phyloP scores from a whole-genome alignment of 352 stramenopile genomes.

The Bremia lactucae region DNA sequence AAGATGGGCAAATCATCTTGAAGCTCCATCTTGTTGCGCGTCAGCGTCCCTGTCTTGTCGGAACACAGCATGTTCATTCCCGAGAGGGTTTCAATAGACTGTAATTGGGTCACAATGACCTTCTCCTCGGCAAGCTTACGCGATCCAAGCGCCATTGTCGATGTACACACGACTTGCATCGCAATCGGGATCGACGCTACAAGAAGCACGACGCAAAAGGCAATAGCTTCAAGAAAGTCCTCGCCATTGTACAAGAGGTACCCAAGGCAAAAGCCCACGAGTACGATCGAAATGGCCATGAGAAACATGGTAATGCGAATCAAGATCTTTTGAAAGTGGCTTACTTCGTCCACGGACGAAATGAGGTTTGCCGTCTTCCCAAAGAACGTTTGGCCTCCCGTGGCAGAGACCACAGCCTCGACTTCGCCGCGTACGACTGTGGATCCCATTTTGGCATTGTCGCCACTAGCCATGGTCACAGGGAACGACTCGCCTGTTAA shows the following conservation, averaged over 20 bases:
- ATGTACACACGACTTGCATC: conserved; percentile 89
- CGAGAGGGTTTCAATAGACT: conserved; percentile 88
- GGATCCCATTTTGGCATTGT: conserved; percentile 84
- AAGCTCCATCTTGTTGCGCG: conserved; percentile 90
- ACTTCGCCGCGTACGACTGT: conserved; percentile 85
- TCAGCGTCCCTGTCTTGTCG: conserved; percentile 95
- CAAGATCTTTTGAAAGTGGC: conserved; percentile 88
- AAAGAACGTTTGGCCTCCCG: conserved; percentile 88
- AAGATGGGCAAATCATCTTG: conserved; percentile 88
- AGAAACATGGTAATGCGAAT: conserved; percentile 89
- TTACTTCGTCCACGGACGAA: conserved; percentile 53
- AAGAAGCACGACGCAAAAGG: conserved; percentile 86
- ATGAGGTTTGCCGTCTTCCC: conserved; percentile 81
- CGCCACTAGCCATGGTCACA: conserved; percentile 67
- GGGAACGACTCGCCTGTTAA: conserved; percentile 93
- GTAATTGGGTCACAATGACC: conserved; percentile 87
- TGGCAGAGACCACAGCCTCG: conserved; percentile 86
- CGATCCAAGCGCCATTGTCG: conserved; percentile 88
- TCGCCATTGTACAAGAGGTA: conserved; percentile 82
- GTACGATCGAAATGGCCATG: conserved; percentile 73
- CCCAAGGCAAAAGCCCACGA: conserved; percentile 82
- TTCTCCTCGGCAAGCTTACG: conserved; percentile 85
- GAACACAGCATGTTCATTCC: conserved; percentile 91
- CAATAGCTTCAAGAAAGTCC: conserved; percentile 63
- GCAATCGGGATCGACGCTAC: conserved; percentile 89